Conservation (phyloP, 306 rosid species). For the Castanea mollissima region DNA sequence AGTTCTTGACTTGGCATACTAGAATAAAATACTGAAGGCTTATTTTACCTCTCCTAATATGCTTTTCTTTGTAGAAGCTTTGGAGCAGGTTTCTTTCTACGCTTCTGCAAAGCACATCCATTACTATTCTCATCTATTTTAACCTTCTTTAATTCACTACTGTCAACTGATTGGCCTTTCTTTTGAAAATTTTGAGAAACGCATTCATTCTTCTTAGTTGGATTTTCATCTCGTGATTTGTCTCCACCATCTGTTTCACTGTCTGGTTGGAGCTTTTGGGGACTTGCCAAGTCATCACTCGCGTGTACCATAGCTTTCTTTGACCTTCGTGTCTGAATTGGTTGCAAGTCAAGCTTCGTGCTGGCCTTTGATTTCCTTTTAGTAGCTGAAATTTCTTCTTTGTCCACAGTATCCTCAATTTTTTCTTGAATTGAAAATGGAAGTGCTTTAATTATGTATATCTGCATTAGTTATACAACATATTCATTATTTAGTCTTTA, state of each 20-base stretch:
- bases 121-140: slow-evolving; percentile 8
- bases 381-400: slow-evolving; percentile 14
- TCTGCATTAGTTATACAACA: slow-evolving; percentile 31
- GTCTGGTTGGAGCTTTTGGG: slow-evolving; percentile 15
- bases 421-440: slow-evolving; percentile 26
- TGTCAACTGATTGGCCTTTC: slow-evolving; percentile 12
- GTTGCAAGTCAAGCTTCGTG: slow-evolving; percentile 5
- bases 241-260: slow-evolving; percentile 19
- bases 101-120: not conserved
- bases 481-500: not conserved
- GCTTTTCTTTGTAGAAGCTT: slow-evolving; percentile 36
- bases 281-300: slow-evolving; percentile 22
- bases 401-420: slow-evolving; percentile 3
- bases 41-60: slow-evolving; percentile 10
- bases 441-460: slow-evolving; percentile 51
- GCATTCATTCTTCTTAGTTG: not conserved
- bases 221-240: slow-evolving; percentile 6
- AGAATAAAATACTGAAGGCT: not conserved
- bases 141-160: slow-evolving; percentile 20
- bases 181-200: not conserved
- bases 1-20: not conserved
- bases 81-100: slow-evolving; percentile 24
- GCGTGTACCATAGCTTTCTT: slow-evolving; percentile 15
- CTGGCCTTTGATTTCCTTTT: slow-evolving; percentile 21
- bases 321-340: slow-evolving; percentile 17